phyloP scores from a whole-genome alignment of 108 stramenopile genomes.

The Discostella pseudostelligera region DNA sequence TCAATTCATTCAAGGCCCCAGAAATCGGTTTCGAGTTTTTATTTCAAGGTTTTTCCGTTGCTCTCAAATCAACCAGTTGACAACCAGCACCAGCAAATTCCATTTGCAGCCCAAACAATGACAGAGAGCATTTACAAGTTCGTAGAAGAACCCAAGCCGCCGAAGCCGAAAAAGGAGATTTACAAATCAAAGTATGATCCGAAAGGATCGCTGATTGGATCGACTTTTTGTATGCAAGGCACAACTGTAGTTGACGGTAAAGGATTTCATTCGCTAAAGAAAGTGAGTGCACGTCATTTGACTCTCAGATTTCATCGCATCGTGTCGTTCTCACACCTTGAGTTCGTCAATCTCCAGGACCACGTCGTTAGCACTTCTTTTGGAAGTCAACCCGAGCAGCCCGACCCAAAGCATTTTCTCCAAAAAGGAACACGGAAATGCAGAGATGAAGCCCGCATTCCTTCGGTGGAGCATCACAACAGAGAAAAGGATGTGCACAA shows the following conservation, averaged over 20 bases:
- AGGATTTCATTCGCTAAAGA: slow-evolving; percentile 51
- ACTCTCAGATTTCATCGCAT: neutral
- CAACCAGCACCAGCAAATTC: too few relatives aligned
- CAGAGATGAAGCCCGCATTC: slow-evolving; percentile 16
- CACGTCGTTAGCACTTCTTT: slow-evolving; percentile 45
- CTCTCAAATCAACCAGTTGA: too few relatives aligned
- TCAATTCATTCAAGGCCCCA: too few relatives aligned
- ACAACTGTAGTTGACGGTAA: slow-evolving; percentile 51
- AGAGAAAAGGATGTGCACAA: slow-evolving; percentile 41
- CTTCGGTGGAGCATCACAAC: slow-evolving; percentile 25
- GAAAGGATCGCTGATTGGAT: slow-evolving; percentile 45
- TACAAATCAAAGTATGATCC: slow-evolving; percentile 68
- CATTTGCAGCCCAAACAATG: too few relatives aligned
- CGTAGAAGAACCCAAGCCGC: slow-evolving; percentile 46
- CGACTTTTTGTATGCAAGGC: slow-evolving; percentile 65
- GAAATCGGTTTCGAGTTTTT: too few relatives aligned
- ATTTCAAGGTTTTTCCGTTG: too few relatives aligned
- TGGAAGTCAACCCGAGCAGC: slow-evolving; percentile 30
- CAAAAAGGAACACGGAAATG: slow-evolving; percentile 39
- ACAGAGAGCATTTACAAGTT: slow-evolving; percentile 63
- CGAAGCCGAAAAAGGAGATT: slow-evolving; percentile 45
- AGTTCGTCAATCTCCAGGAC: slow-evolving; percentile 31
- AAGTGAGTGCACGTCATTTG: slow-evolving; percentile 23
- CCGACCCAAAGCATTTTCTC: slow-evolving; percentile 52
- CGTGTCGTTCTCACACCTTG: neutral